phyloP scores from a whole-genome alignment of 2,329 filamentous ascomycete species.

The Seiridium unicorne region DNA sequence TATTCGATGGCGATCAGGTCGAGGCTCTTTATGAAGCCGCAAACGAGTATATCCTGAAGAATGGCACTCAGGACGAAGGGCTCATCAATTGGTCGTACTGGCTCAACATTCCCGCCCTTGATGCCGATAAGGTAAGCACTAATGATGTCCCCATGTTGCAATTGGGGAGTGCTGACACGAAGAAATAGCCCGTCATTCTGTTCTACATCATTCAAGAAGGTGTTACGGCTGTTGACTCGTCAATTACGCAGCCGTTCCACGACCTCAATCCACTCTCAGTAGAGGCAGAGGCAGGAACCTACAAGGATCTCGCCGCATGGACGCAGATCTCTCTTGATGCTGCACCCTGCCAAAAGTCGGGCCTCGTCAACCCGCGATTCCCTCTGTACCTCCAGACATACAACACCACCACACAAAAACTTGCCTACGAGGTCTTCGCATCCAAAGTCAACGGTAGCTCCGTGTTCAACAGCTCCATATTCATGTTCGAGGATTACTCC shows the following conservation, averaged over 20 bases:
- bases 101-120: conserved; percentile 36
- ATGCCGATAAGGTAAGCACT: conserved; percentile 36
- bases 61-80: conserved; percentile 37
- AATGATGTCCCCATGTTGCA: too few species aligned
- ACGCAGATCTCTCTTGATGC: conserved; percentile 6
- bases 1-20: conserved; percentile 42
- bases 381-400: conserved; percentile 32
- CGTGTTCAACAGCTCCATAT: conserved; percentile 37
- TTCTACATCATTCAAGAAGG: conserved; percentile 20
- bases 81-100: conserved; percentile 51
- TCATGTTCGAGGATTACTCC: conserved; percentile 58
- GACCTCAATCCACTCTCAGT: conserved; percentile 11
- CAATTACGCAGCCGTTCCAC: conserved; percentile 14
- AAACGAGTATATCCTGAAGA: conserved; percentile 32
- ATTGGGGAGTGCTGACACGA: too few species aligned
- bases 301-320: conserved; percentile 14
- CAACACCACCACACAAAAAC: conserved; percentile 26
- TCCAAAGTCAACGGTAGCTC: conserved; percentile 20
- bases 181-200: conserved; percentile 2
- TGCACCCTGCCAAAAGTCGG: conserved; percentile 14
- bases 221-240: conserved; percentile 11
- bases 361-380: conserved; percentile 17
- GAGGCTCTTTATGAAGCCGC: conserved; percentile 39
- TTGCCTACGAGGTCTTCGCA: conserved; percentile 30
- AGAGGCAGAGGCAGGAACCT: conserved; percentile 7